Evolutionary conservation across 176 grass and related monocot species (phyloP), one percentile per base, ranked within the genome.

Genomic region (Avena eriantha): DNA sequence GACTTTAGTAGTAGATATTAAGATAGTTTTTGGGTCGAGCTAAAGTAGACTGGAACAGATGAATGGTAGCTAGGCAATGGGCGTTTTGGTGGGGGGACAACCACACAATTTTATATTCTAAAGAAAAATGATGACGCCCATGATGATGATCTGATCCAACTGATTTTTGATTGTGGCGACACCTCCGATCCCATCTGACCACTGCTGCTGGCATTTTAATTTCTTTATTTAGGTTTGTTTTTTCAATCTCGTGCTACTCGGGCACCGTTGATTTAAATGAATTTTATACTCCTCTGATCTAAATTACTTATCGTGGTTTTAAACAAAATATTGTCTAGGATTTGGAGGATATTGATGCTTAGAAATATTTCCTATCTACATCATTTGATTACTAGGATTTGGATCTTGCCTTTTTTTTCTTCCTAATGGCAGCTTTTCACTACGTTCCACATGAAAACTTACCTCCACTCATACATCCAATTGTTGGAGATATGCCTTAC

Each of bases 151-250:
- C 64, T 19, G 73, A 54, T 54, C 73, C 73, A 76, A 34, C 73
- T 34, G 26, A 76, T 76, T 53, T 76, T 53, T 76, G 73, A 29
- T 76, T 76, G 73, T 76, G 73, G 73, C 3, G 26, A 54, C 48
- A 19, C 24, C 48, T 76, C 9, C 48, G 26, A 76, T 76, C 73
- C 73, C 48, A 76, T 76, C 73, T 76, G 48, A 24, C 34, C 46
- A 46, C 17, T 3, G 8, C 6, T 53, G 8, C 22, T 18, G 66
- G 15, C 48, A 50, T 76, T 24, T 17, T 51, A 10, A 18, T 29
- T 75, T 75, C 46, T 75, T 75, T 34, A 67, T 75, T 75, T 34
- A 67, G 23, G 13, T 0, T 75, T 34, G 6, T 15, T 29, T 75
- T 48, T 47, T n/a, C 17, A n/a, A 10, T 21, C 18, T 43, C 18